Base-by-base conservation (phyloP, 2,329 filamentous ascomycete genomes). In the Coleophoma cylindrospora region DNA sequence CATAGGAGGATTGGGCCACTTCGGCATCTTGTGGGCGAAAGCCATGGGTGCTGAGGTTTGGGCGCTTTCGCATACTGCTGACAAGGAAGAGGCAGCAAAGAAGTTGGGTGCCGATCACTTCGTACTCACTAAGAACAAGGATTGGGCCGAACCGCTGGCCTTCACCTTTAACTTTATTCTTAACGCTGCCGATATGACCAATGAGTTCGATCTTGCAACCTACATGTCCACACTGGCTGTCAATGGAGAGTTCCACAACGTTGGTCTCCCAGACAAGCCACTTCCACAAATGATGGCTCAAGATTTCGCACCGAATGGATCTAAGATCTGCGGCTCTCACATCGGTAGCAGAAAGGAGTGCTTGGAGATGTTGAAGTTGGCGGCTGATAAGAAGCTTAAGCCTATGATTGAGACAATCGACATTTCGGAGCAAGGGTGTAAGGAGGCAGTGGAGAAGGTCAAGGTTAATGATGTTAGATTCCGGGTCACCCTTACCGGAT, bases 381-480 rank as follows among this genome's bases (percentile, higher is more conserved):
- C 79, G 3, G 76, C 74, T 11, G 77, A 83, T 56, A 80, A 78
- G 68, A 70, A 72, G 8, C 57, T 81, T 12, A 69, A 71, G 57
- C 68, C 71, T 4, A 83, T 78, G 79, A 70, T 84, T 37, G 66
- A 81, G 54, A 80, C 78, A 8, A 57, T 61, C 34, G 50, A 58
- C 33, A 61, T 61, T 43, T 49, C 47, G 1, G 84, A 83, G 62
- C 74, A 79, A 54, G 85, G 83, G 0, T 86, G 84, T 61, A 82
- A 82, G 65, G 76, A 89, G 70, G 87, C 82, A 0, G 79, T 89
- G 15, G 76, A 83, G 66, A 75, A 83, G 56, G 80, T 91, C 46
- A 81, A 86, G 62, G 81, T 80, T 55, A 86, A 86, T 58, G 80
- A 88, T 64, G 84, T 91, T 13, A 76, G 77, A 34, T 92, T 89